Base-by-base conservation (phyloP, 2,329 filamentous ascomycete species). In the Sclerotinia borealis region DNA sequence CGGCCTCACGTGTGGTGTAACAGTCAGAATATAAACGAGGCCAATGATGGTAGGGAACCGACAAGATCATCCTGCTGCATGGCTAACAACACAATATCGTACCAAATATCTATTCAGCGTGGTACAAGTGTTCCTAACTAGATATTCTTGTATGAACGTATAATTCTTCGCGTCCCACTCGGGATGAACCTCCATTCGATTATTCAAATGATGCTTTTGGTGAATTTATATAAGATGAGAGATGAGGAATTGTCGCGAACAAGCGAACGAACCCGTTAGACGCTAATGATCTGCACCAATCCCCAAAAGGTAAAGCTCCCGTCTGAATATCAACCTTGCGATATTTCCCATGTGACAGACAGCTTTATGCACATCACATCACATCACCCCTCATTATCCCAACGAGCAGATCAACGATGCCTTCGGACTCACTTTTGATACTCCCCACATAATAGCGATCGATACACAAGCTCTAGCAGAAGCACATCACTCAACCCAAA, bases 391-490 rank as follows among this genome's bases (percentile, higher is more conserved):
- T 56, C 54, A 45, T 56, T 5, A 56, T 4, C 13, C 27, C 54
- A 45, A 45, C 19, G 13, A 45, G 13, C 13, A 45, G 29, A 13
- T 58, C 29, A 45, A 58, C 39, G 29, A 58, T 58, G 54, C 39
- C 54, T 58, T 58, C 54, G n/a, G 54, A 58, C 54, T 36, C 13
- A 45, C 54, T 58, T 58, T 58, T 58, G 6, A 36, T 36, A 45
- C 8, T 43, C 25, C 54, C 39, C 19, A 58, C n/a, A 58, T 25
- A 58, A 58, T 58, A 36, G 27, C 39, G n/a, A 45, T 34, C 29
- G 19, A 58, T 25, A 58, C 54, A 58, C n/a, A 58, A 58, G 54
- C 54, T 58, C n/a, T 45, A 47, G 54, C 39, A 58, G 54, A 58
- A 58, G 54, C 54, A 45, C 4, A 34, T 36, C n/a, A 52, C 22